Conservation (phyloP, 225 moss, liverwort and hornwort genomes). For the Antitrichia curtipendula region DNA sequence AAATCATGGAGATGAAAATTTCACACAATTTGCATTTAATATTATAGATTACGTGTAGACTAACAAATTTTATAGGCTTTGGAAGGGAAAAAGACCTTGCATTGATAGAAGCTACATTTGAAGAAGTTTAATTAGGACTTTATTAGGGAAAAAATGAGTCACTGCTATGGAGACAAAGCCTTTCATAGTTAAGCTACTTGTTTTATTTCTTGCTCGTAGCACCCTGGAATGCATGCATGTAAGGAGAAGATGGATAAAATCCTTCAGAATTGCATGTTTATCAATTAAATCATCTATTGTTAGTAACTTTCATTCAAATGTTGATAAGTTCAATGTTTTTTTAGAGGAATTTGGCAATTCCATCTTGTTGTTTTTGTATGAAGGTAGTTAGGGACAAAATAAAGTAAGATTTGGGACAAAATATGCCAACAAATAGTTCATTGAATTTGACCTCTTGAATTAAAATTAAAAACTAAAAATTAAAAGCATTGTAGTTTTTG, state of each 20-base stretch:
- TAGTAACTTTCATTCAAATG: neutral
- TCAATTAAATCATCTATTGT: neutral
- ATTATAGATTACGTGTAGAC: too few relatives aligned
- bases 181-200: rapidly evolving
- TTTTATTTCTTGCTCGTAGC: rapidly evolving
- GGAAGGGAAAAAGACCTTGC: rapidly evolving
- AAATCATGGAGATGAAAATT: rapidly evolving
- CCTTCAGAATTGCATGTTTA: too few relatives aligned
- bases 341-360: neutral
- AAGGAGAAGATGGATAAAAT: neutral
- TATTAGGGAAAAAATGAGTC: rapidly evolving
- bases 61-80: neutral
- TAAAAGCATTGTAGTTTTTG: rapidly evolving
- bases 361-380: neutral
- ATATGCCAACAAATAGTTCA: neutral
- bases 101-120: neutral
- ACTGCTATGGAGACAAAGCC: rapidly evolving
- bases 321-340: neutral
- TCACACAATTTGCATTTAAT: neutral
- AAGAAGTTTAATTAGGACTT: neutral
- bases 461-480: too few relatives aligned
- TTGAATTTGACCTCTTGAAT: neutral
- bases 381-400: neutral
- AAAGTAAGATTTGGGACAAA: rapidly evolving
- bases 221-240: neutral